Evolutionary conservation across 2,329 filamentous ascomycete species (phyloP), one percentile per base, ranked within the genome.

Genomic region (Botrytis cinerea): DNA sequence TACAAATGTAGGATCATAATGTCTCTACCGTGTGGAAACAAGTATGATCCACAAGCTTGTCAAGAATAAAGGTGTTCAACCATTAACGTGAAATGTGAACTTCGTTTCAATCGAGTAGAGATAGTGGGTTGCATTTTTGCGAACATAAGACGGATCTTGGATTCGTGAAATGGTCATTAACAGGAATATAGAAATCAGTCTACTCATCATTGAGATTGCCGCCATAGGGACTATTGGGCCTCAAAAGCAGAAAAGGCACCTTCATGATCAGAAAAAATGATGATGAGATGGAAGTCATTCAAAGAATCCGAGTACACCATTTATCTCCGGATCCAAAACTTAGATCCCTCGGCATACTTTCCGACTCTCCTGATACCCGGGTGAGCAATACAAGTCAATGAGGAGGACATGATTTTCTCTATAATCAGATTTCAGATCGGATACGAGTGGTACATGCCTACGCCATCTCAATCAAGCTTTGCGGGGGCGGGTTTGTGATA

Each of bases 211-310:
- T 38, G 14, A 67, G 16, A 22, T 51, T 67, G 14, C 10, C 32
- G 4, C 10, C 22, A 22, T 7, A 2, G 0, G 18, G 22, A 12
- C 1, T 5, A 20, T 10, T 7, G 38, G 28, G 35, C 6, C 2
- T 54, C 22, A 20, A 40, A 8, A 25, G 25, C 6, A 12, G 14
- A 2, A 38, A 25, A 8, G 9, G 35, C 7, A 10, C 10, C 32
- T 38, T 38, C 45, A 16, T 22, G 4, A 9, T 66, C 32, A 51
- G 4, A 51, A 2, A 25, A n/a, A 18, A 25, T 51, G 22, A 28
- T 32, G 5, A 28, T 51, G 12, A 51, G 28, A 3, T 18, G 45
- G 9, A 12, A 16, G 32, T 20, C 45, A 4, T 22, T 35, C 9
- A n/a, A 22, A 14, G 1, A 22, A 22, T 40, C 20, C 22, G 20